phyloP scores from a whole-genome alignment of 495 filamentous ascomycete genomes.

The Xylaria intraflava region DNA sequence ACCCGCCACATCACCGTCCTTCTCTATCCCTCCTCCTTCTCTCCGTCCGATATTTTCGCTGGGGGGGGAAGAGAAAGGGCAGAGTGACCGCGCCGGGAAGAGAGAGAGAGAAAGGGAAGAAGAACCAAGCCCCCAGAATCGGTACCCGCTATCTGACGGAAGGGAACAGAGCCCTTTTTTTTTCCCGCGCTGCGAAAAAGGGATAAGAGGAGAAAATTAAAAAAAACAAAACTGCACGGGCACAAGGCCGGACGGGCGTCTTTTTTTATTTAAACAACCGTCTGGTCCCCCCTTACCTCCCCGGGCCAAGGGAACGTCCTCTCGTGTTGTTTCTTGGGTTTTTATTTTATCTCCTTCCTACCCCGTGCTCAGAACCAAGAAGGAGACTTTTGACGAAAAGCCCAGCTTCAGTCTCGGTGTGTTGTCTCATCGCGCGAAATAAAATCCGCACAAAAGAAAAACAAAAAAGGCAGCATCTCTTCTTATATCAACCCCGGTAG shows the following conservation, averaged over 20 bases:
- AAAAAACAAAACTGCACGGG: too few species aligned
- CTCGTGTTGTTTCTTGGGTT: background rate
- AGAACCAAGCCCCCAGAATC: background rate
- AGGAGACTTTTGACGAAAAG: too few species aligned
- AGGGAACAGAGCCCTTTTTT: too few species aligned
- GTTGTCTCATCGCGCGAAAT: too few species aligned
- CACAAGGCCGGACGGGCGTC: background rate
- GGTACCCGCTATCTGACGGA: background rate
- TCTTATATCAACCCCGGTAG: too few species aligned
- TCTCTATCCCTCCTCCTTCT: constrained; percentile 15
- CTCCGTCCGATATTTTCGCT: constrained; percentile 16
- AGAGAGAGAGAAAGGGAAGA: background rate
- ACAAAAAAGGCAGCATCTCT: too few species aligned
- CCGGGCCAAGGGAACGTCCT: too few species aligned
- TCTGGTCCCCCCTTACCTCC: background rate
- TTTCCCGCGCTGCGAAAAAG: constrained; percentile 4
- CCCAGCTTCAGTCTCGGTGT: too few species aligned
- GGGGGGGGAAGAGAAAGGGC: background rate
- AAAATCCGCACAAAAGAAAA: too few species aligned
- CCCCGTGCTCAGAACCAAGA: background rate
- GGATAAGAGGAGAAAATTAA: too few species aligned
- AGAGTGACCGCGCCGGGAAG: background rate
- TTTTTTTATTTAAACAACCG: constrained; percentile 3
- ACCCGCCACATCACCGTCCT: constrained; percentile 37
- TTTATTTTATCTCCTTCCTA: too few species aligned